Evolutionary conservation across 73 alveolate species (phyloP).

Genomic region (Blepharisma japonicum): DNA sequence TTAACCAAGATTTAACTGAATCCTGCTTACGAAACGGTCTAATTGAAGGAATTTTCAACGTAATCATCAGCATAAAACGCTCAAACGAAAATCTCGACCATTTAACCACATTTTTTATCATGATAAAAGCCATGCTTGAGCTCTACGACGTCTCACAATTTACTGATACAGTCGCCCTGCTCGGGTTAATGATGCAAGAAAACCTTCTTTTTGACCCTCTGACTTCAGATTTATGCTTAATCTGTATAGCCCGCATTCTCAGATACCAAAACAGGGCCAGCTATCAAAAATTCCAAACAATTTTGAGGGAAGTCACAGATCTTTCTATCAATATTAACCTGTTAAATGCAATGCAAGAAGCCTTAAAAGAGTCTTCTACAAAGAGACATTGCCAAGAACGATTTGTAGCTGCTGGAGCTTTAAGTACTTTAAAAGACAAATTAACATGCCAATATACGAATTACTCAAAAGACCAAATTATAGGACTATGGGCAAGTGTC

Average conservation of each 20-base stretch:
- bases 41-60: background rate
- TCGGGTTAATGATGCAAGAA: background rate
- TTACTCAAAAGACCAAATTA: background rate
- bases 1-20: background rate
- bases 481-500: background rate
- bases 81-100: background rate
- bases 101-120: background rate
- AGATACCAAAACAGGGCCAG: background rate
- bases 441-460: background rate
- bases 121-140: background rate
- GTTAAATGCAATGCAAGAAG: background rate
- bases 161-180: background rate
- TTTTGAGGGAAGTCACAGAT: background rate
- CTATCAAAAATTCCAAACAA: background rate
- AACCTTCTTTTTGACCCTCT: conserved; percentile 10
- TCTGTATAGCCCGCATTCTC: background rate
- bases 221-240: background rate
- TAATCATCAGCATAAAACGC: background rate
- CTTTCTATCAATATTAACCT: conserved; percentile 16
- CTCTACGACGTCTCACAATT: background rate
- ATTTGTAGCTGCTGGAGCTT: background rate
- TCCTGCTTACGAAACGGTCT: background rate
- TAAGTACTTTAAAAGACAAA: conserved; percentile 20
- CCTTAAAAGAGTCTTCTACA: background rate
- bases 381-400: background rate